phyloP scores from a whole-genome alignment of 2,329 filamentous ascomycete species.

The Pseudogymnoascus sp. region DNA sequence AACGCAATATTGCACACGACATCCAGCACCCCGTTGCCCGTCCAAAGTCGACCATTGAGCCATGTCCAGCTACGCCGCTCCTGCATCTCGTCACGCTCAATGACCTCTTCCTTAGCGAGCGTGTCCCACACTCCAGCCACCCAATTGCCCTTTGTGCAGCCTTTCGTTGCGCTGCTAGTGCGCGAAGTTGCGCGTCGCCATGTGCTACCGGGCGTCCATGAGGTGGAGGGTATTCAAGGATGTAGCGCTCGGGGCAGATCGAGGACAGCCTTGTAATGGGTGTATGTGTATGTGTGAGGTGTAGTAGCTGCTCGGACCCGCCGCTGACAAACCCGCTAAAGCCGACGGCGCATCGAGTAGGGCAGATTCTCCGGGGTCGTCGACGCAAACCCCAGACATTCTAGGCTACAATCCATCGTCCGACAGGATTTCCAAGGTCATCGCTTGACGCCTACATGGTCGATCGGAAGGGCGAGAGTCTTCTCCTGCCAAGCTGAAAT shows the following conservation, averaged over 20 bases:
- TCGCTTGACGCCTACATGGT: no score
- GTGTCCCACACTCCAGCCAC: constrained; percentile 70
- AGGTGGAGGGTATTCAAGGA: constrained; percentile 80
- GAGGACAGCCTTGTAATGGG: constrained; percentile 74
- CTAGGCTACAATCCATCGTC: no score
- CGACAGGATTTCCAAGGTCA: no score
- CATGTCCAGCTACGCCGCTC: constrained; percentile 69
- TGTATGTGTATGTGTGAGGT: no score
- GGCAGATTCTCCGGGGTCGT: no score
- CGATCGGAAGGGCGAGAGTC: no score
- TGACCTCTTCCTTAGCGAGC: constrained; percentile 66
- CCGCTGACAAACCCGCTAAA: no score
- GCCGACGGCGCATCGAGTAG: no score
- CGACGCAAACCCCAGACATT: no score
- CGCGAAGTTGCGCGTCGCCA: constrained; percentile 80
- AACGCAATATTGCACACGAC: constrained; percentile 76
- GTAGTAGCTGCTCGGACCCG: no score
- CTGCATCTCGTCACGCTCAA: constrained; percentile 64
- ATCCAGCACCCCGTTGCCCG: constrained; percentile 58
- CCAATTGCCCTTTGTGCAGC: constrained; percentile 74
- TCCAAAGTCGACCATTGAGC: constrained; percentile 70
- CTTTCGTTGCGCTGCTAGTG: constrained; percentile 69
- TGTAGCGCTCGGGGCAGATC: constrained; percentile 80
- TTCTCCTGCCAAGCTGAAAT: constrained; percentile 74
- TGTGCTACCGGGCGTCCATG: constrained; percentile 84